These are phyloP conservation scores for Aspergillus sp. DNA, from an alignment of 2,329 filamentous ascomycete species.

Conservation along the genomic window DNA sequence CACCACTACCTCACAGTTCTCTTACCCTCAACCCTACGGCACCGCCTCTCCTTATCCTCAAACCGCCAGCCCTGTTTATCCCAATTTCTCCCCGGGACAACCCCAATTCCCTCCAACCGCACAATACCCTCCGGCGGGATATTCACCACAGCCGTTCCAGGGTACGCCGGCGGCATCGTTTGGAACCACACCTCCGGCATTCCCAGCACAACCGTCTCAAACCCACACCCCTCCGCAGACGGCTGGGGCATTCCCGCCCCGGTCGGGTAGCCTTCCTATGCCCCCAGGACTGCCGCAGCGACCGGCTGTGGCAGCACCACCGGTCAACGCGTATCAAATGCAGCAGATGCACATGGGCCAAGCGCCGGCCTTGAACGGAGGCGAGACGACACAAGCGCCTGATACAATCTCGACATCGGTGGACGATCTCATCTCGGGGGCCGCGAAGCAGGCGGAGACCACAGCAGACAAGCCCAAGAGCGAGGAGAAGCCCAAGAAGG, in stretches of 20 bases:
- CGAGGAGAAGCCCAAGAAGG: conserved; percentile 66
- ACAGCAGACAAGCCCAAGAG: conserved; percentile 23
- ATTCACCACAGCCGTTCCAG: conserved; percentile 35
- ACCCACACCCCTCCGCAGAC: conserved; percentile 47
- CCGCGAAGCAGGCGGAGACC: conserved; percentile 47
- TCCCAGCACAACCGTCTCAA: conserved; percentile 34
- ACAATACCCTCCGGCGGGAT: conserved; percentile 34
- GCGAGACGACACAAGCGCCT: conserved; percentile 28
- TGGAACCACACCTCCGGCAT: conserved; percentile 46
- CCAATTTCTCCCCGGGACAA: conserved; percentile 38
- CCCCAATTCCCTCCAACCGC: conserved; percentile 36
- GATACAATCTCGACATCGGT: conserved; percentile 45
- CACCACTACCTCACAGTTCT: conserved; percentile 36
- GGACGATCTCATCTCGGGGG: conserved; percentile 55
- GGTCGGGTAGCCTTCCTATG: conserved; percentile 57
- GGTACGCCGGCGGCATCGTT: conserved; percentile 37
- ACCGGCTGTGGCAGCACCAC: conserved; percentile 58
- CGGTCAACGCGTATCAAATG: conserved; percentile 56
- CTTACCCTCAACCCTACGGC: conserved; percentile 45
- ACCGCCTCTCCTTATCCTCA: conserved; percentile 42
- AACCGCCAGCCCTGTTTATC: conserved; percentile 41
- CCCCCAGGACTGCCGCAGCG: conserved; percentile 62
- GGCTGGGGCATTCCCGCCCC: conserved; percentile 42
- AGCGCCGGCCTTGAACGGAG: conserved; percentile 26
- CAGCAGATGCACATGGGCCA: conserved; percentile 60